These are phyloP conservation scores for Amaranthus hypochondriacus DNA, from an alignment of 148 eudicot genomes.

Conservation along the genomic window DNA sequence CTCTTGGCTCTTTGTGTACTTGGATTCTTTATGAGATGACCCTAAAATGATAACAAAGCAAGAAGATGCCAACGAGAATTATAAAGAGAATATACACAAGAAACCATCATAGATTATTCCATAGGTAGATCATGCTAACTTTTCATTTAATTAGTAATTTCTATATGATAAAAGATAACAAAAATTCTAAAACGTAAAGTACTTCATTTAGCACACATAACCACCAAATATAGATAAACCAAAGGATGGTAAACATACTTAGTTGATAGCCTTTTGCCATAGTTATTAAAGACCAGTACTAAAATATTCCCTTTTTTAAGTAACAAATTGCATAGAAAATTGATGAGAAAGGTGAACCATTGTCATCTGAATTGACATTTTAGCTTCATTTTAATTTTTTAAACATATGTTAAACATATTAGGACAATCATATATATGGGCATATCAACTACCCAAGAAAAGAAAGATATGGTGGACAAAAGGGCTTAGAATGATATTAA, in stretches of 20 bases:
- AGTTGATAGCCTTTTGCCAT: too few species aligned
- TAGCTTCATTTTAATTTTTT: too few species aligned
- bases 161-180: background rate
- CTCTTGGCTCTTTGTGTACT: conserved; percentile 95
- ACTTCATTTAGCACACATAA: background rate
- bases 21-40: conserved; percentile 97
- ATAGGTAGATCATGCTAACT: background rate
- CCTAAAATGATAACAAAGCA: conserved; percentile 39
- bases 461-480: background rate
- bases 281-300: too few species aligned
- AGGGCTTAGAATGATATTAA: background rate
- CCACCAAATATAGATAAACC: too few species aligned
- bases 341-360: too few species aligned
- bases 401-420: too few species aligned
- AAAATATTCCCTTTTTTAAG: too few species aligned
- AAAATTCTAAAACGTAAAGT: background rate
- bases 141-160: background rate
- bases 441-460: background rate
- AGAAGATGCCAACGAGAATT: conserved; percentile 1
- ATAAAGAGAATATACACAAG: background rate
- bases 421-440: too few species aligned
- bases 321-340: too few species aligned
- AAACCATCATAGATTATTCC: too few species aligned
- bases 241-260: too few species aligned
- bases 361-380: too few species aligned